Percentiles rank a stretch among this genome's conserved stretches.
Conservation (phyloP, 2,329 filamentous ascomycete genomes). For the Hypoxylon sp. region DNA sequence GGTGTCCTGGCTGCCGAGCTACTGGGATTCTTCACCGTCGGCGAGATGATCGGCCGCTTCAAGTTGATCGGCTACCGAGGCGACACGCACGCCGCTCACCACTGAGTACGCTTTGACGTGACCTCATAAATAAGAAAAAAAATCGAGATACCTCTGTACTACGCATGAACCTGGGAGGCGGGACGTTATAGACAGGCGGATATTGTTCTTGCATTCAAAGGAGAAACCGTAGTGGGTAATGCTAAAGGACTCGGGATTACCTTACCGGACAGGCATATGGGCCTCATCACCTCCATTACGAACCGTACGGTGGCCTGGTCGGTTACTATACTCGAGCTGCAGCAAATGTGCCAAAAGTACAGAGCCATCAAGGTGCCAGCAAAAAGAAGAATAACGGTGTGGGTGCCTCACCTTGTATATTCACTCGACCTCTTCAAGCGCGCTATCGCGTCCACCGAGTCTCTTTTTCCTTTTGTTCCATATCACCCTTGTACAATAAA, state of each 20-base stretch:
- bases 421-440: conserved; percentile 37
- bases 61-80: conserved; percentile 95
- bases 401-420: conserved; percentile 39
- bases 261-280: conserved; percentile 18
- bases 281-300: conserved; percentile 2
- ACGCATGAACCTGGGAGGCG: conserved; percentile 32
- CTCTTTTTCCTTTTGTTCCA: conserved; percentile 38
- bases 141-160: conserved; percentile 34
- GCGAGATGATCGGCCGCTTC: conserved; percentile 94
- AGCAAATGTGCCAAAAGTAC: conserved; percentile 25
- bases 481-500: conserved; percentile 44
- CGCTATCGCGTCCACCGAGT: conserved; percentile 34
- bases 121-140: conserved; percentile 10
- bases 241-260: conserved; percentile 31
- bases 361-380: conserved; percentile 9
- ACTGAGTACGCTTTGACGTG: conserved; percentile 46
- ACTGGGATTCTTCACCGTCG: conserved; percentile 96
- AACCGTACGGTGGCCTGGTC: conserved; percentile 7
- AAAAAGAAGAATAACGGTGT: conserved; percentile 14
- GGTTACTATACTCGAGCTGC: conserved; percentile 9
- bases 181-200: conserved; percentile 35
- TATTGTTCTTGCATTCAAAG: conserved; percentile 35
- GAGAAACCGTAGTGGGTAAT: conserved; percentile 31
- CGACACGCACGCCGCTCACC: conserved; percentile 66
- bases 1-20: conserved; percentile 86